These are phyloP conservation scores for Botrytis aclada DNA, from an alignment of 2,329 filamentous ascomycete genomes.

Conservation along the genomic window DNA sequence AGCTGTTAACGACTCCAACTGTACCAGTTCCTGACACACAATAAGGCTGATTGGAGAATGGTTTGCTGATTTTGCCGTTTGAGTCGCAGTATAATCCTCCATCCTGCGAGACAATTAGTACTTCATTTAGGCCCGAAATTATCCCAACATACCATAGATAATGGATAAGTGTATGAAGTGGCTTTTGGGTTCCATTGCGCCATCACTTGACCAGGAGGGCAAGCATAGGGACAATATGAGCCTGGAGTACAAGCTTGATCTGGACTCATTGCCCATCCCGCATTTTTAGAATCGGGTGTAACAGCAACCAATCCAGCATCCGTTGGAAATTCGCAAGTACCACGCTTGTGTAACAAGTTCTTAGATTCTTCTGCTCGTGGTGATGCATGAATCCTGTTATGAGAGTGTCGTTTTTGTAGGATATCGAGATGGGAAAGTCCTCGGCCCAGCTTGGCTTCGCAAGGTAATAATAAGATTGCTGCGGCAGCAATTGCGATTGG, in stretches of 20 bases:
- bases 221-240: conserved; percentile 73
- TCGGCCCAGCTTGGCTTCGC: conserved; percentile 32
- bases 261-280: conserved; percentile 77
- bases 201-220: conserved; percentile 71
- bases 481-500: conserved; percentile 50
- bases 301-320: conserved; percentile 65
- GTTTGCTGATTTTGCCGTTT: conserved; percentile 63
- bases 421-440: conserved; percentile 31
- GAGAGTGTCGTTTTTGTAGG: conserved; percentile 31
- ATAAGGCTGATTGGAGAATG: conserved; percentile 64
- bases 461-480: conserved; percentile 43
- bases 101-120: conserved; percentile 48
- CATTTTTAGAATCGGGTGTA: conserved; percentile 62
- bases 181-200: conserved; percentile 74
- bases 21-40: conserved; percentile 67
- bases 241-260: conserved; percentile 66
- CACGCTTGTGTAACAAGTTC: conserved; percentile 31
- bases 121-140: not conserved
- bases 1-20: conserved; percentile 65
- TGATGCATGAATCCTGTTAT: conserved; percentile 31
- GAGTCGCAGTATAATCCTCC: conserved; percentile 72
- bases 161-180: conserved; percentile 61
- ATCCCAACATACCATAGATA: conserved; percentile 62
- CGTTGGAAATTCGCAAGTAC: conserved; percentile 62
- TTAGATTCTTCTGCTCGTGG: conserved; percentile 27